Evolutionary conservation across 495 filamentous ascomycete species (phyloP), one percentile per base, ranked within the genome.

Genomic region (Peziza echinospora): DNA sequence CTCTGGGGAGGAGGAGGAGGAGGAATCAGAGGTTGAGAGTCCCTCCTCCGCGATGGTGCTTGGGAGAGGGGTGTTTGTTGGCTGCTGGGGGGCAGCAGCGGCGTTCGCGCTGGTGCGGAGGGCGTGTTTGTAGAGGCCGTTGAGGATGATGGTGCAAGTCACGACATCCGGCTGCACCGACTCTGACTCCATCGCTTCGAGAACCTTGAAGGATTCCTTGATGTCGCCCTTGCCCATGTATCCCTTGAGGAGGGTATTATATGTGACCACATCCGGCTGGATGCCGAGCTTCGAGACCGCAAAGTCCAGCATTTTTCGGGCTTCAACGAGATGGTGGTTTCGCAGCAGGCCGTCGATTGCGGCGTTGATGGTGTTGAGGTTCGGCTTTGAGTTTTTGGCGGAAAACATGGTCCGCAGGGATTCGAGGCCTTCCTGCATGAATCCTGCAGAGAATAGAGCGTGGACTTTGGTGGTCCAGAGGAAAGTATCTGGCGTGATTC

Each of bases 191-290:
- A 78, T 78, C 19, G 65, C 51, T 17, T 52, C 19, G 4, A 63
- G 50, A 8, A 65, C 44, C 1, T 23, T 17, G 9, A 51, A 39
- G 16, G 55, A 49, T 43, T 56, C 49, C 22, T 53, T 50, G 16
- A 55, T 46, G 11, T 47, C 52, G 11, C 58, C 54, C 48, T 67
- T 60, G 23, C 62, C 54, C 30, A 84, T 63, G 37, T 72, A 54
- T 2, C 68, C 60, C 5, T 66, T 63, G 22, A 86, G 64, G 8
- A 83, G 65, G 3, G 67, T 75, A 61, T 85, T 86, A 64, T 73
- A 85, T 10, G 80, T 83, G 46, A 63, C 61, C 26, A 69, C 59
- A 53, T 82, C 71, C 16, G 75, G 74, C 26, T 63, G 45, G 41
- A 86, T 70, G 23, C 64, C 65, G 37, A 77, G 71, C 6, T 53